A percentile compares a stretch with the other conserved stretches of the same genome.
phyloP scores from a whole-genome alignment of 2,329 filamentous ascomycete genomes.

The Capronia americana region DNA sequence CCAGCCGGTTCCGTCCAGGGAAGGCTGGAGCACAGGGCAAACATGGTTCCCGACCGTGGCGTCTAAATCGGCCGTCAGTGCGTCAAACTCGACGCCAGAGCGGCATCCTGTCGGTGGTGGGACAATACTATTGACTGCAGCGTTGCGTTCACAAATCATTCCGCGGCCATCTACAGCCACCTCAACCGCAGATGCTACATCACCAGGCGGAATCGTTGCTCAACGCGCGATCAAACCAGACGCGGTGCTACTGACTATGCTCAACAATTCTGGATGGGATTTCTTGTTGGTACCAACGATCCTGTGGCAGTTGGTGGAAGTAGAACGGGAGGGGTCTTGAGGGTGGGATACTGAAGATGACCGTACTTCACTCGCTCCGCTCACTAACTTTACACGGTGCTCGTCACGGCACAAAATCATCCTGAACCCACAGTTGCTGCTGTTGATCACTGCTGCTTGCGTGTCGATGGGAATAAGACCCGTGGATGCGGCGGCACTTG shows the following conservation, averaged over 20 bases:
- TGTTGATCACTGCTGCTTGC: slow-evolving; percentile 11
- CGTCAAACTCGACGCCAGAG: slow-evolving; percentile 16
- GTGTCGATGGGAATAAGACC: slow-evolving; percentile 11
- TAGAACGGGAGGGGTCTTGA: neutral
- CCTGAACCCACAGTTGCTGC: neutral
- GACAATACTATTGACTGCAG: slow-evolving; percentile 24
- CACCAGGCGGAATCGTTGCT: slow-evolving; percentile 23
- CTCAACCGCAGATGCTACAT: slow-evolving; percentile 24
- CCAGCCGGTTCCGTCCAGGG: slow-evolving; percentile 15
- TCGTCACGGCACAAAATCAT: neutral
- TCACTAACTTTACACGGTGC: neutral
- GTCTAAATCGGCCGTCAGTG: slow-evolving; percentile 15
- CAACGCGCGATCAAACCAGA: slow-evolving; percentile 24
- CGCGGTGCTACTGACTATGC: slow-evolving; percentile 25
- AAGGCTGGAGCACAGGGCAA: slow-evolving; percentile 18
- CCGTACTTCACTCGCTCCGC: neutral
- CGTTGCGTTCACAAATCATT: slow-evolving; percentile 32
- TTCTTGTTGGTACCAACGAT: neutral
- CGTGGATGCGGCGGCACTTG: slow-evolving; percentile 8
- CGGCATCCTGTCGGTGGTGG: slow-evolving; percentile 5
- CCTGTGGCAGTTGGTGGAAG: neutral
- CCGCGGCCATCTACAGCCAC: slow-evolving; percentile 25
- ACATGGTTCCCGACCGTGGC: slow-evolving; percentile 7
- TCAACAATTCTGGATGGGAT: slow-evolving; percentile 9
- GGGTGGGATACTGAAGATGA: neutral